Base-by-base conservation (phyloP, 352 stramenopile genomes). In the Globisporangium orthogonon region DNA sequence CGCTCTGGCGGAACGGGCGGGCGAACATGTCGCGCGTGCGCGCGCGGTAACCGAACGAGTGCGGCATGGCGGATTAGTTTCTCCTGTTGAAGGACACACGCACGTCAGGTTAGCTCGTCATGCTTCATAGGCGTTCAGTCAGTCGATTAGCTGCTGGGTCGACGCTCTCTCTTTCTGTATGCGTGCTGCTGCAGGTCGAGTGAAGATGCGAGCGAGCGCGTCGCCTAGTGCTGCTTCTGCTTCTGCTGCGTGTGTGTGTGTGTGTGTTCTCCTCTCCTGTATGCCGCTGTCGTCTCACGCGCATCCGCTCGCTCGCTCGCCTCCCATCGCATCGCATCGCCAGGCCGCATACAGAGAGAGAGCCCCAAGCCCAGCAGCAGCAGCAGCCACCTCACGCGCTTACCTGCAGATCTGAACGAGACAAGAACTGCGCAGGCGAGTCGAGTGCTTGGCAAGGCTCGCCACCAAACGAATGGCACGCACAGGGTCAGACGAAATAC, bases 11-110 rank as follows among this genome's bases (percentile, higher is more conserved):
- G 83, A 99, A 99, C 66, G 95, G 93, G 81, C 98, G 98, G 61
- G 94, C 87, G 84, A 99, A 99, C 96, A 99, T 99, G 85, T 99
- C 88, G 83, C 97, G 96, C 86, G 97, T 99, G 71, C 97, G 95
- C 66, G 97, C 97, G 63, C 97, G 92, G 79, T 97, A 97, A 96
- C 97, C 97, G 75, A 98, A 99, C 63, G 95, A 99, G 87, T 99
- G 97, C 66, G 97, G 97, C 97, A 99, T 99, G 60, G 74, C 86
- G 74, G 63, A 72, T 58, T 64, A 74, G 60, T 69, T 65, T 66
- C 57, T 69, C 58, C 57, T 66, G 74, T 43, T 13, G 37, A 13
- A 10, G 37, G 37, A 54, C 68, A 54, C 63, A 55, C 75, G 63
- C 37, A 65, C 59, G 10, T 23, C 18, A n/a, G 45, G 44, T 78